Evolutionary conservation across 768 basidiomycete genomes (phyloP).

Genomic region (Kwoniella sp.): DNA sequence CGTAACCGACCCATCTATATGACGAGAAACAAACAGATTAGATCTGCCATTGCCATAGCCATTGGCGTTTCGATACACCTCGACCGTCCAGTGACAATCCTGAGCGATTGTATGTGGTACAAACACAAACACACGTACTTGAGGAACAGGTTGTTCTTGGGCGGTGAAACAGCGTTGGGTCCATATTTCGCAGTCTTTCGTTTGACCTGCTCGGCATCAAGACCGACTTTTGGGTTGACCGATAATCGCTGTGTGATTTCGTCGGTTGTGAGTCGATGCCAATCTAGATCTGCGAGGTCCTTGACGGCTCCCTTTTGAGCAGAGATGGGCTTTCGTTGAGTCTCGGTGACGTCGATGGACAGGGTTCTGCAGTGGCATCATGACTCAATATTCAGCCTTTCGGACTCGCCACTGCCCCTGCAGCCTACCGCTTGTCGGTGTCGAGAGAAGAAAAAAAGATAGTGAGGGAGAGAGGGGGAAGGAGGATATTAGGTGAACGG

Average conservation of each 20-base stretch:
- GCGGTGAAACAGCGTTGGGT: slow-evolving; percentile 62
- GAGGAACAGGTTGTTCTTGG: slow-evolving; percentile 60
- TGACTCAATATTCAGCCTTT: too few species aligned
- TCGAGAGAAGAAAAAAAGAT: neutral
- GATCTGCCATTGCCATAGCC: too few species aligned
- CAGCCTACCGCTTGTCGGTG: too few species aligned
- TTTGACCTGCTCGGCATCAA: slow-evolving; percentile 61
- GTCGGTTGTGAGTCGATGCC: slow-evolving; percentile 59
- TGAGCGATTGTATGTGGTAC: too few species aligned
- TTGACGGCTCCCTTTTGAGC: slow-evolving; percentile 36
- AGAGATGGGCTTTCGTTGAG: slow-evolving; percentile 27
- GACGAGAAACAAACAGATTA: too few species aligned
- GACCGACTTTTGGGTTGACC: slow-evolving; percentile 60
- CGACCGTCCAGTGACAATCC: too few species aligned
- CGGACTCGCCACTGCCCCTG: too few species aligned
- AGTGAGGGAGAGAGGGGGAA: neutral
- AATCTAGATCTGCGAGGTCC: slow-evolving; percentile 58
- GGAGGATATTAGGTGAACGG: too few species aligned
- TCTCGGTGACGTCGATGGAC: slow-evolving; percentile 58
- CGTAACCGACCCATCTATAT: slow-evolving; percentile 59
- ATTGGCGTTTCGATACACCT: too few species aligned
- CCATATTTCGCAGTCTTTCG: slow-evolving; percentile 60
- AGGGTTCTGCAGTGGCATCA: slow-evolving; percentile 60
- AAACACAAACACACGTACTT: slow-evolving; percentile 52
- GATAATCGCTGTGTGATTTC: slow-evolving; percentile 60